Conservation (phyloP, 306 rosid genomes). For the Pyrus bretschneideri region DNA sequence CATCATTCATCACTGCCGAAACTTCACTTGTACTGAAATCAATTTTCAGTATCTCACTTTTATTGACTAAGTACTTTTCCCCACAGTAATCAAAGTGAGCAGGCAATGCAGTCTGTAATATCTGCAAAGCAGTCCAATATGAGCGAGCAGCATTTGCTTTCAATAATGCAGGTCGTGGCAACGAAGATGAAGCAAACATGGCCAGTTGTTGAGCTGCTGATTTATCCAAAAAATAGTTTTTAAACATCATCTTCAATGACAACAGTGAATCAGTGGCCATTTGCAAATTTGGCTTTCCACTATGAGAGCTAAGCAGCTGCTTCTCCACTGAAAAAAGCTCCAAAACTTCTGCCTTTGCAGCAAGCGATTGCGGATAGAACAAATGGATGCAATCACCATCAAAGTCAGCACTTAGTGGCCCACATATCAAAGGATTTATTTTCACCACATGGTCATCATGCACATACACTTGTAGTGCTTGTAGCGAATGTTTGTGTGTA, state of each 20-base stretch:
- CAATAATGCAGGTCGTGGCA: conserved; percentile 62
- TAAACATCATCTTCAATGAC: conserved; percentile 61
- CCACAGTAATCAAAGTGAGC: conserved; percentile 49
- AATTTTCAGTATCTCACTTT: conserved; percentile 54
- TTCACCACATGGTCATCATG: conserved; percentile 87
- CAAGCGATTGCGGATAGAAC: conserved; percentile 88
- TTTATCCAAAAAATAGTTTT: conserved; percentile 38
- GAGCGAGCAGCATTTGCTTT: conserved; percentile 37
- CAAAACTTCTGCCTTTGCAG: conserved; percentile 88
- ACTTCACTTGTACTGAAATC: conserved; percentile 47
- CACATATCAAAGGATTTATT: conserved; percentile 92
- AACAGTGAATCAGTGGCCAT: conserved; percentile 57
- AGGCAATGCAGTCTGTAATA: conserved; percentile 74
- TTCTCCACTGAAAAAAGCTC: conserved; percentile 85
- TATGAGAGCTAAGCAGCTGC: conserved; percentile 89
- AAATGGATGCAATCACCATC: conserved; percentile 91
- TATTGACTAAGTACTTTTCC: conserved; percentile 49
- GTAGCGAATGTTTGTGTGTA: conserved; percentile 87
- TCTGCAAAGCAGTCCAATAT: conserved; percentile 77
- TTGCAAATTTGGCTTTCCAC: conserved; percentile 78
- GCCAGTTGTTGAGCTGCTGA: conserved; percentile 62
- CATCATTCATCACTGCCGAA: conserved; percentile 57
- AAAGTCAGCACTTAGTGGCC: conserved; percentile 89
- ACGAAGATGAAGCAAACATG: conserved; percentile 57
- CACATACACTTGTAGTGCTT: conserved; percentile 77